Evolutionary conservation across 192 early-diverging fungal species (phyloP).

Genomic region (Mortierella antarctica): DNA sequence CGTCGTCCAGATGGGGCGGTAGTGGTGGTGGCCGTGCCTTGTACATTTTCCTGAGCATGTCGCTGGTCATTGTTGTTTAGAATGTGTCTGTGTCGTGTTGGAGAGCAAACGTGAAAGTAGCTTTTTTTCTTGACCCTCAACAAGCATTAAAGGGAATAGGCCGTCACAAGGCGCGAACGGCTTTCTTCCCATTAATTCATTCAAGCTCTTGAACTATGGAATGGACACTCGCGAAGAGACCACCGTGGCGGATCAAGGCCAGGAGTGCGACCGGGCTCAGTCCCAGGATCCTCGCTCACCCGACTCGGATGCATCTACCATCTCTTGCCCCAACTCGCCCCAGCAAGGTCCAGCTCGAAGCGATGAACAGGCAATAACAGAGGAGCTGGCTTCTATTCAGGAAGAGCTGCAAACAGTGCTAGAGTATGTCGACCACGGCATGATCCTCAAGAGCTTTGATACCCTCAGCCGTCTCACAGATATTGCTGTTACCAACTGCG

Average conservation of each 20-base stretch:
- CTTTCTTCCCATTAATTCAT: neutral
- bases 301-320: constrained; percentile 28
- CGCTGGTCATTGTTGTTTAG: constrained; percentile 20
- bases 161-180: neutral
- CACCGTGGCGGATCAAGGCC: neutral
- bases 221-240: constrained; percentile 10
- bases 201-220: constrained; percentile 4
- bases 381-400: constrained; percentile 58
- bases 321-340: constrained; percentile 25
- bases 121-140: neutral
- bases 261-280: neutral
- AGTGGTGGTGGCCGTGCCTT: constrained; percentile 49
- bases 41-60: constrained; percentile 59
- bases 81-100: constrained; percentile 1
- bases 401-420: constrained; percentile 72
- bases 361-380: neutral
- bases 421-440: constrained; percentile 68
- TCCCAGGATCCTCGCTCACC: neutral
- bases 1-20: constrained; percentile 32
- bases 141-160: neutral
- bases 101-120: neutral
- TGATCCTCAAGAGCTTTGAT: constrained; percentile 74
- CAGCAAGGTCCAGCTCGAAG: neutral
- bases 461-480: constrained; percentile 74
- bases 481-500: constrained; percentile 74